These are phyloP conservation scores for Solanum chaucha DNA, from an alignment of 257 asterid genomes.

Conservation along the genomic window DNA sequence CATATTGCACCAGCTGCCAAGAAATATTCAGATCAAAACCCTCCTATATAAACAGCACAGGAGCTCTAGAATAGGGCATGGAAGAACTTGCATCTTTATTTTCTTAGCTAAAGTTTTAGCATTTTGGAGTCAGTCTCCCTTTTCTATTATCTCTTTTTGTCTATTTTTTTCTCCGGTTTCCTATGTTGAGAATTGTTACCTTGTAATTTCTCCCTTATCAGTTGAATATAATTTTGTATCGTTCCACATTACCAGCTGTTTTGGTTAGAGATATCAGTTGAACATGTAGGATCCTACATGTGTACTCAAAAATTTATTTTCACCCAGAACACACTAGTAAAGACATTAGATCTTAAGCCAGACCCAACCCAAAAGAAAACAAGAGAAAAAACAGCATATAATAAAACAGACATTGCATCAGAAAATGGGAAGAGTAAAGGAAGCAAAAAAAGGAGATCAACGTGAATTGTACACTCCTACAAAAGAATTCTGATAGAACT, in stretches of 20 bases:
- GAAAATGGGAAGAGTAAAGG: neutral
- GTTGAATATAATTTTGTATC: neutral
- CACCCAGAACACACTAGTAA: neutral
- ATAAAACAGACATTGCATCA: neutral
- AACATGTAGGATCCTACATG: neutral
- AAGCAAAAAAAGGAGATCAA: neutral
- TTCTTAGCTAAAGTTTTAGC: neutral
- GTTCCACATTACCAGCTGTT: neutral
- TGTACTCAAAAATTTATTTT: neutral
- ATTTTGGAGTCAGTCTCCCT: neutral
- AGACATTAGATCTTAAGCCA: neutral
- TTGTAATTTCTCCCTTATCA: neutral
- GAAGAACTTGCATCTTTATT: neutral
- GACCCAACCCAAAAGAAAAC: neutral
- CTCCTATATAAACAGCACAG: neutral
- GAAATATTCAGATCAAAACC: neutral
- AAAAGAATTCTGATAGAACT: neutral
- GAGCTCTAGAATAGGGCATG: neutral
- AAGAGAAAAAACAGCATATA: neutral
- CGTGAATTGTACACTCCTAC: neutral
- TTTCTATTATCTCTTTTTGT: neutral
- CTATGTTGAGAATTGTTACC: neutral
- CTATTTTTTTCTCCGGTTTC: neutral
- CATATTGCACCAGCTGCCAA: neutral
- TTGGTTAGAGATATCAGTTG: neutral